phyloP scores from a whole-genome alignment of 2,329 filamentous ascomycete genomes.

The Fusarium scirpi region DNA sequence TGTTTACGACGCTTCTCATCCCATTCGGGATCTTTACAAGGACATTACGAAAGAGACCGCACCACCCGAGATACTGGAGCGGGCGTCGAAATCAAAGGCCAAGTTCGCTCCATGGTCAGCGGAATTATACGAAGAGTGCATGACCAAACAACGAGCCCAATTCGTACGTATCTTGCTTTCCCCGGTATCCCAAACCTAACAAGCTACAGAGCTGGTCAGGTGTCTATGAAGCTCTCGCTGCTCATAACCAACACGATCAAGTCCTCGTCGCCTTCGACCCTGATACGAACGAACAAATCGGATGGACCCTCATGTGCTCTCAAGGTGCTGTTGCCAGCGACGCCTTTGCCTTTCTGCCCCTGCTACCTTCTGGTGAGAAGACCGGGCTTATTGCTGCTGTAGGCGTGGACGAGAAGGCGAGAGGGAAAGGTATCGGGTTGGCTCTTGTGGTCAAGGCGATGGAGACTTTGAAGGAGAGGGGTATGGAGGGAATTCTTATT shows the following conservation, averaged over 20 bases:
- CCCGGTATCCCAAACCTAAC: not conserved
- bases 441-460: constrained; percentile 42
- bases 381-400: constrained; percentile 43
- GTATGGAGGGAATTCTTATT: constrained; percentile 36
- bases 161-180: constrained; percentile 25
- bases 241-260: constrained; percentile 31
- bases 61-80: constrained; percentile 32
- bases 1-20: not conserved
- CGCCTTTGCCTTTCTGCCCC: constrained; percentile 30
- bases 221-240: constrained; percentile 34
- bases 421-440: constrained; percentile 38
- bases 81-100: constrained; percentile 30
- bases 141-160: constrained; percentile 33
- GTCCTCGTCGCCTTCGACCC: constrained; percentile 43
- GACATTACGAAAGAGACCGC: constrained; percentile 22
- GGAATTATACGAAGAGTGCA: constrained; percentile 43
- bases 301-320: constrained; percentile 46
- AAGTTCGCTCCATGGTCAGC: constrained; percentile 42
- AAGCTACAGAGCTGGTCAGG: constrained; percentile 24
- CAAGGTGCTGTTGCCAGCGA: not conserved
- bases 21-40: constrained; percentile 33
- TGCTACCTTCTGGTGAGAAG: constrained; percentile 35
- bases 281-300: constrained; percentile 41
- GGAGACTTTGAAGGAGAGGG: constrained; percentile 37
- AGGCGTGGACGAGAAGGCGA: constrained; percentile 34